Base-by-base conservation (phyloP, 1,139 yeast genomes). In the Tardiomyces digboiensis region DNA sequence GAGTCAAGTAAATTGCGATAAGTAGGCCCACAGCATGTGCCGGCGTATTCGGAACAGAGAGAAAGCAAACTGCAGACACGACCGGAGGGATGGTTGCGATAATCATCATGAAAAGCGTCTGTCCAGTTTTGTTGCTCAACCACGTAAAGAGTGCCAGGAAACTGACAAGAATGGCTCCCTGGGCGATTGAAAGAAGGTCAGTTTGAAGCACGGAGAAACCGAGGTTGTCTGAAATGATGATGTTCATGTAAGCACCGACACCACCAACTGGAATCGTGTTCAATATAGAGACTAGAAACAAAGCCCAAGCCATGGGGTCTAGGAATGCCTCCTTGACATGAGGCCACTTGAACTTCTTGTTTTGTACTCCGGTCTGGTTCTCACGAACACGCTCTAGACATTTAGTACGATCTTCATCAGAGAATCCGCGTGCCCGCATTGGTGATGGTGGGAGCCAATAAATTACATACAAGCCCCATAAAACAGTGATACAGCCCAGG, bases 181-280 rank as follows among this genome's bases (percentile, higher is more conserved):
- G 52, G 6, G 72, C 72, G 46, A 70, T 53, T 19, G 63, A 59
- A 64, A 67, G 62, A 23, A 70, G 52, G 57, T 78, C 50, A 40
- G 71, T 51, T 55, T 70, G 62, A 49, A 59, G 50, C 50, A 71
- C 57, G 51, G 62, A 46, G 60, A 62, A 63, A 51, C 68, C 62
- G 67, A 69, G 58, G 51, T 62, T 60, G 39, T 53, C 52, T 39
- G 61, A 55, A 42, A 74, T 50, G 38, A 72, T 57, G 39, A 71
- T 67, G 26, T 71, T 53, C 39, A 61, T 62, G 56, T 71, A 75
- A 50, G 72, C 73, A 37, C 78, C 67, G 26, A 70, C 54, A 19
- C 78, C 80, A 39, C 80, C 80, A 49, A 75, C 76, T 37, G 78
- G 75, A 36, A 76, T 67, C 50, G 72, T 71, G 46, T 63, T 62